Percentiles rank a stretch among this genome's conserved stretches.
These are phyloP conservation scores for Phytophthora agathidicida DNA, from an alignment of 352 stramenopile genomes.

Conservation along the genomic window DNA sequence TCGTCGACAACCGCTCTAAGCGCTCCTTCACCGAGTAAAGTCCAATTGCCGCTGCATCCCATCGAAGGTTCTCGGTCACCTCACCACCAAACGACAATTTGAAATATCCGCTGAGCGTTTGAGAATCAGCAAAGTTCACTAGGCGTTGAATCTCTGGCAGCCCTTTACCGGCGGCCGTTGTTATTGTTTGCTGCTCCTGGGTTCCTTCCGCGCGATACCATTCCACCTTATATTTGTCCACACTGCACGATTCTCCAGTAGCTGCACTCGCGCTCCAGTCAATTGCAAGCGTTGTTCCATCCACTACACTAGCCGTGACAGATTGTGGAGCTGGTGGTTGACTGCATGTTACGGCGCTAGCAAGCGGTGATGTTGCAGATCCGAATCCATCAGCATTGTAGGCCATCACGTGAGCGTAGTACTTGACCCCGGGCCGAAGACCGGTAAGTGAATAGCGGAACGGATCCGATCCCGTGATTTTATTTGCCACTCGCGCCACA, in stretches of 20 bases:
- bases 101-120: slow-evolving; percentile 71
- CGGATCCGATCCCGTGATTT: slow-evolving; percentile 91
- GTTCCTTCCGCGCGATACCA: slow-evolving; percentile 71
- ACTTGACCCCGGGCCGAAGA: slow-evolving; percentile 57
- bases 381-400: slow-evolving; percentile 64
- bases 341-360: slow-evolving; percentile 56
- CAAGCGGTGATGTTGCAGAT: slow-evolving; percentile 59
- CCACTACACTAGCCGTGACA: slow-evolving; percentile 53
- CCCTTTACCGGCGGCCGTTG: slow-evolving; percentile 69
- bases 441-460: slow-evolving; percentile 71
- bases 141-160: slow-evolving; percentile 75
- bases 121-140: slow-evolving; percentile 59
- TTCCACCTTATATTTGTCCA: slow-evolving; percentile 79
- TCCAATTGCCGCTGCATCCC: slow-evolving; percentile 62
- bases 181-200: slow-evolving; percentile 76
- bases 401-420: slow-evolving; percentile 84
- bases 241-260: slow-evolving; percentile 36
- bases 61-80: slow-evolving; percentile 72
- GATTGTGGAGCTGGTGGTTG: slow-evolving; percentile 54
- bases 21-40: slow-evolving; percentile 69
- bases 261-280: slow-evolving; percentile 47
- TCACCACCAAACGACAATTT: slow-evolving; percentile 69
- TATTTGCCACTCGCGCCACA: slow-evolving; percentile 74
- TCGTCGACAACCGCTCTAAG: slow-evolving; percentile 65
- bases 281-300: slow-evolving; percentile 62